Evolutionary conservation across 208 protist genomes (phyloP), one percentile per base, ranked within the genome.

Genomic region (Crithidia brevicula): DNA sequence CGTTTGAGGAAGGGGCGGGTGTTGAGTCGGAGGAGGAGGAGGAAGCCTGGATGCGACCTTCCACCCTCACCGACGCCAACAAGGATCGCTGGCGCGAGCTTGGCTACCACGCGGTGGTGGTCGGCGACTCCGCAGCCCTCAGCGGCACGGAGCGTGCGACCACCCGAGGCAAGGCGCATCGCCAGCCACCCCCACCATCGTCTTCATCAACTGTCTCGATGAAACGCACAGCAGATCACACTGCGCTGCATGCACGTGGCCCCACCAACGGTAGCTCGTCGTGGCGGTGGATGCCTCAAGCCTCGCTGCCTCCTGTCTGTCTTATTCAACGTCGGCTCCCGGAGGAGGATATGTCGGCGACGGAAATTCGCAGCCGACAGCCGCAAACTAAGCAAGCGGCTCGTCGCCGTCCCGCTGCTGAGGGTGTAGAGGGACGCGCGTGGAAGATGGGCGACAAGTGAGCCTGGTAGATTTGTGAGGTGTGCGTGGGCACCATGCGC

Each of bases 71-170:
- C 13, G 56, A 51, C 15, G 53, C 34, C 27, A 67, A 74, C 51
- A 66, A 52, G 33, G 58, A 77, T 16, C 74, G 78, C 4, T 95
- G 90, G 90, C 83, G 72, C 4, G 85, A 90, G 73, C 61, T 95
- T 3, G 90, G 90, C 52, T 95, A 95, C 70, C 78, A 85, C 22
- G 83, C 86, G 11, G 77, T 90, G 8, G 82, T 88, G 36, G 80
- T 94, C 10, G 80, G 79, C 30, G 75, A 66, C 20, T 49, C 45
- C 4, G 33, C 33, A 23, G 6, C 25, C 20, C 15, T 8, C 54
- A 22, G 36, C 54, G 18, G 23, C 33, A 43, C 7, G 11, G 16
- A 16, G 15, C 4, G 36, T 15, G 57, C 15, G 18, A 22, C 11
- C n/a, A 43, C 57, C 49, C 36, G 36, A 2, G 40, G 42, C 2